Percentiles rank a stretch among this genome's conserved stretches.
These are phyloP conservation scores for Trichoderma citrinoviride DNA, from an alignment of 2,329 filamentous ascomycete genomes.

Conservation along the genomic window DNA sequence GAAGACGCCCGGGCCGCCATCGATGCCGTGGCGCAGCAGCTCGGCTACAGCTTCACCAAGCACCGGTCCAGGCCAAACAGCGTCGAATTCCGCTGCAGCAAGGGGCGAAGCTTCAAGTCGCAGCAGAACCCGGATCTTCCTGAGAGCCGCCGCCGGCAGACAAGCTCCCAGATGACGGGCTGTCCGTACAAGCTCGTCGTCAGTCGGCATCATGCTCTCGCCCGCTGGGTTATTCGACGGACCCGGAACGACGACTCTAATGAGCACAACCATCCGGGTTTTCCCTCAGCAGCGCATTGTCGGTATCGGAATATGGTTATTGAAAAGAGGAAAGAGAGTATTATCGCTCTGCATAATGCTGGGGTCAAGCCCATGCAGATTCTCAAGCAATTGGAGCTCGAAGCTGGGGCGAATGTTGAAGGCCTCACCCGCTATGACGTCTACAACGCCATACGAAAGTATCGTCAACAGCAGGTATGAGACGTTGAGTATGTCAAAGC, in stretches of 20 bases:
- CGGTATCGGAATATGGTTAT: background rate
- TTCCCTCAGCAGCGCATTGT: background rate
- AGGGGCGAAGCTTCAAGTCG: background rate
- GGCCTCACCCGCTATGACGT: background rate
- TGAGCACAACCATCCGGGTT: background rate
- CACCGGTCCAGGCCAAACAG: background rate
- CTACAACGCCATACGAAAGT: background rate
- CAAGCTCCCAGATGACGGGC: background rate
- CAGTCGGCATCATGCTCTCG: background rate
- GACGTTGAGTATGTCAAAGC: too few relatives aligned
- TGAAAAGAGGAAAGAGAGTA: background rate
- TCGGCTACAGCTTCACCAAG: background rate
- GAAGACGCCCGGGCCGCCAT: background rate
- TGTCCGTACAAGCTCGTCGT: conserved; percentile 1
- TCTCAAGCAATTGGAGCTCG: background rate
- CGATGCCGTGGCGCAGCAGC: background rate
- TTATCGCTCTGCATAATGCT: background rate
- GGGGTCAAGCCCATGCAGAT: background rate
- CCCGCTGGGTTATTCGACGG: background rate
- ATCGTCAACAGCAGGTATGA: background rate
- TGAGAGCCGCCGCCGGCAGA: background rate
- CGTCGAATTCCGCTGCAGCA: conserved; percentile 1
- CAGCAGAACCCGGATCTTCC: background rate
- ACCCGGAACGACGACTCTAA: background rate
- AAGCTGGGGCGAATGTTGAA: background rate